Evolutionary conservation across 169 alveolate species (phyloP), one percentile per base, ranked within the genome.

Genomic region (Besnoitia besnoiti): DNA sequence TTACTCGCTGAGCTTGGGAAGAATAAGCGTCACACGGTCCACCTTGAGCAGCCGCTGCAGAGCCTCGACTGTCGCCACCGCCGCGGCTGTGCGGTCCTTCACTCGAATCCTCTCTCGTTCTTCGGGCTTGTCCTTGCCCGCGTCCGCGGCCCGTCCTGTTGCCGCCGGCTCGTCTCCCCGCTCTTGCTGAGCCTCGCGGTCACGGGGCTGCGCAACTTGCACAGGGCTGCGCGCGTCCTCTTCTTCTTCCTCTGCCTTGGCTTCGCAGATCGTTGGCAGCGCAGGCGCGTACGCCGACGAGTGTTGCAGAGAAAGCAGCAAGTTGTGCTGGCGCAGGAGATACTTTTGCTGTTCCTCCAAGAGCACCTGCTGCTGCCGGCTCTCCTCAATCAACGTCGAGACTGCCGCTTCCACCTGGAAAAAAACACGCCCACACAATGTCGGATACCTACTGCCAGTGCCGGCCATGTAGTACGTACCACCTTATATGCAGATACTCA

Each of bases 11-110:
- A 77, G 87, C 40, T 77, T 77, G 40, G 87, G 87, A 10, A 77
- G 87, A 42, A 77, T 77, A 27, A 77, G 59, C 4, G 87, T 77
- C 40, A 21, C 59, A 5, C 55, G 87, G 59, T 77, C 59, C 59
- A 77, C 87, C 61, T 42, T 42, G 40, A 77, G 87, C 42, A 77
- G 87, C 59, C 40, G 87, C 55, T 77, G 87, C 40, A 77, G 87
- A 3, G 87, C 59, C 37, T 19, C 40, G 61, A 77, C 87, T 7
- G 87, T 77, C 35, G 87, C 87, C 21, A 77, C 87, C 24, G 87
- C 87, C 4, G 87, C 87, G 0, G 44, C 80, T 67, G 80, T 16
- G 10, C 12, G 44, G n/a, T 37, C 46, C 7, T 30, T 37, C 46
- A 10, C 7, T 5, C 33, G 67, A n/a, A 21, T 55, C 24, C 82